Evolutionary conservation across 208 protist species (phyloP), one percentile per base, ranked within the genome.

Genomic region (Trypanosoma platydactyli): DNA sequence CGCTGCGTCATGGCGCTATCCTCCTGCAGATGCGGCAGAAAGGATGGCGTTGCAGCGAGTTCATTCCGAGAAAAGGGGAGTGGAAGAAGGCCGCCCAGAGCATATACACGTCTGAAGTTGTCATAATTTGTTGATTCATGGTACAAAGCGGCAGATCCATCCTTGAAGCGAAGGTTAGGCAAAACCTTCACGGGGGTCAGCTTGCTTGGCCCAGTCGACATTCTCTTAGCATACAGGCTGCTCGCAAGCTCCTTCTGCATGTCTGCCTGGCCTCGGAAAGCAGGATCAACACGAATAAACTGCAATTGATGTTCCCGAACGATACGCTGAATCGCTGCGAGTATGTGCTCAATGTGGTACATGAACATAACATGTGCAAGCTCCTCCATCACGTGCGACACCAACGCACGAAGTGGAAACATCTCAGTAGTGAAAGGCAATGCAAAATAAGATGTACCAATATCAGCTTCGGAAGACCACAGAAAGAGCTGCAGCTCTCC

Each of bases 401-500:
- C 90, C 0, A 95, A 40, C 11, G 85, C 83, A 13, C 86, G 83
- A 45, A 95, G 65, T 6, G 76, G 63, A 67, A 86, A 69, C 50
- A 89, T 85, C 16, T 86, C 87, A 5, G 45, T 49, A 12, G 79
- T 83, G 55, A 95, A 93, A 1, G 90, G 90, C 18, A 92, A 67
- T 12, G 52, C 46, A 27, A 79, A 69, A 33, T 69, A 69, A 16
- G 69, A 60, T 12, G 84, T 89, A 38, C 80, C 78, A 35, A 79
- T 35, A 48, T 92, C 82, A 13, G 71, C 46, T 63, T 94, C 69
- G 11, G 87, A 87, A 27, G 81, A 77, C 84, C 85, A 92, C 22
- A 96, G 64, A 60, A 80, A 94, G 22, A 91, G 68, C 69, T 96
- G 87, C 62, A 96, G 73, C 71, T 96, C 87, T 0, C 83, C 90